These are phyloP conservation scores for Nannochloropsis gaditana DNA, from an alignment of 108 stramenopile genomes.

Conservation along the genomic window DNA sequence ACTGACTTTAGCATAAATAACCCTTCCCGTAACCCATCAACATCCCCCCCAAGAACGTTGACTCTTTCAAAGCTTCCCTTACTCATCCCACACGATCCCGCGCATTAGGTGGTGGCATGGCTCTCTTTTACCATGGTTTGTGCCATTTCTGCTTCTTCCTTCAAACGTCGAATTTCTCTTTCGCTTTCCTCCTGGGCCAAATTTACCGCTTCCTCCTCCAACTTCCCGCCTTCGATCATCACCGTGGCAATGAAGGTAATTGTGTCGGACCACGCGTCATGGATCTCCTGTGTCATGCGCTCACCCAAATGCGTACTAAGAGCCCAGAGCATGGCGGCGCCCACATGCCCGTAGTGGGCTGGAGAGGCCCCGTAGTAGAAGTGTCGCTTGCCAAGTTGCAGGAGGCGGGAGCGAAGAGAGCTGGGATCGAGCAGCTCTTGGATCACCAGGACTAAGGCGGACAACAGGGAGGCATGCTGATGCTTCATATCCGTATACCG, in stretches of 20 bases:
- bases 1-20: too few species aligned
- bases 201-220: background rate
- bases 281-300: slow-evolving; percentile 1
- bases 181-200: background rate
- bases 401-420: background rate
- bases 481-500: slow-evolving; percentile 6
- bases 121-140: too few species aligned
- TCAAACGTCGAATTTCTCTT: background rate
- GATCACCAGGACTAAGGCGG: background rate
- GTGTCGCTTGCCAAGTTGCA: background rate
- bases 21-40: too few species aligned
- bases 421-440: background rate
- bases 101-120: too few species aligned
- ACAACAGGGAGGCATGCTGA: background rate
- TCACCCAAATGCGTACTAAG: background rate
- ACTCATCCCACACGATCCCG: too few species aligned
- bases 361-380: background rate
- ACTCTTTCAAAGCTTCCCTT: too few species aligned
- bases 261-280: background rate
- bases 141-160: background rate
- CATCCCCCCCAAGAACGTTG: too few species aligned
- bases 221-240: slow-evolving; percentile 1
- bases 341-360: slow-evolving; percentile 5
- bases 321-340: background rate
- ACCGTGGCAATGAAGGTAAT: background rate